Base-by-base conservation (phyloP, 805 yeast genomes). In the Zygosaccharomyces bailii region DNA sequence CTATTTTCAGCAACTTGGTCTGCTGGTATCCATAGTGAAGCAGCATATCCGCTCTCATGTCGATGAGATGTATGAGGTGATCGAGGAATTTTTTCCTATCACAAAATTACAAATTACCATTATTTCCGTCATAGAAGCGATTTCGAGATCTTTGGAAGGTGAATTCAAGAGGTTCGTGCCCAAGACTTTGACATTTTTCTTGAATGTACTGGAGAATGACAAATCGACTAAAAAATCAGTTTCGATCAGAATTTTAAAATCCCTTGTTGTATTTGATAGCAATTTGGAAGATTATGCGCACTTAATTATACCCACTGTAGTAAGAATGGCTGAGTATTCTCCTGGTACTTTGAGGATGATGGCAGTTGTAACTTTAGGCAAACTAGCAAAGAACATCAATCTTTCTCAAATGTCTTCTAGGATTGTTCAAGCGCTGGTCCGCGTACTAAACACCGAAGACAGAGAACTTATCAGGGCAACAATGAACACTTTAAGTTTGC, bases 221-320 rank as follows among this genome's bases (percentile, higher is more conserved):
- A 80, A 75, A 46, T 74, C 87, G 0, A 72, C 74, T 1, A 79
- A 79, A 25, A 70, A 78, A 27, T 74, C 75, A 27, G 79, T 86
- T 0, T 76, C 91, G 0, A 67, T 83, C 21, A 82, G 86, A 52
- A 95, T 89, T 0, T 70, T 93, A 56, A 80, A 81, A 54, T 84
- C 95, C 8, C 77, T 93, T 56, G 91, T 88, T 5, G 82, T 84
- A 0, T 88, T 93, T 65, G 97, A 96, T 0, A 71, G 84, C 19
- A 87, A 86, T 57, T 74, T 91, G 38, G 97, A 91, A 51, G 97
- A 93, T 49, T 87, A 86, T 56, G 77, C 84, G 3, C 96, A 89
- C 59, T 74, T 91, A 45, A 77, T 91, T 19, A 75, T 93, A n/a
- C 97, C 98, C 0, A 84, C 84, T 42, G 73, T 90, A 19, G 91